These are phyloP conservation scores for Diaporthe sp. DNA, from an alignment of 2,329 filamentous ascomycete genomes.

Conservation along the genomic window DNA sequence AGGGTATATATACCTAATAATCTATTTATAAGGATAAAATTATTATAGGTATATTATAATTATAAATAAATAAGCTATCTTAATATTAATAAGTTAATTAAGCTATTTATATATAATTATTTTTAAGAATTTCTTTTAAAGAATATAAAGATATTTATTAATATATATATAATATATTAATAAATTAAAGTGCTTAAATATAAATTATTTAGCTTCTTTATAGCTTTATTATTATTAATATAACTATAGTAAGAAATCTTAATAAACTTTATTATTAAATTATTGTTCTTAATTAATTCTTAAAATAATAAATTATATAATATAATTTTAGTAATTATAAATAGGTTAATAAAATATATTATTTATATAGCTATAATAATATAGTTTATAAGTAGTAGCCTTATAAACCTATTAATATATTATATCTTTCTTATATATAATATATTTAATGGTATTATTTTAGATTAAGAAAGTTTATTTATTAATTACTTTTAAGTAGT, in stretches of 20 bases:
- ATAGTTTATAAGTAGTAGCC: background rate
- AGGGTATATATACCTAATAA: background rate
- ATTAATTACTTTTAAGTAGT: too few relatives aligned
- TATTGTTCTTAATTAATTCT: background rate
- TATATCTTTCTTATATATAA: background rate
- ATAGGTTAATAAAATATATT: slow-evolving; percentile 6
- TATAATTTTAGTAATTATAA: slow-evolving; percentile 7
- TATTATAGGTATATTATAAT: background rate
- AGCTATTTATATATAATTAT: background rate
- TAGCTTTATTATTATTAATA: background rate
- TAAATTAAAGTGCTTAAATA: background rate
- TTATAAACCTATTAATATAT: background rate
- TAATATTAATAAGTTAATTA: background rate
- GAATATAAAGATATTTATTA: too few relatives aligned
- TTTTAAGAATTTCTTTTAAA: too few relatives aligned
- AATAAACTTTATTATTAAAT: background rate
- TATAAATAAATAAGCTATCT: background rate
- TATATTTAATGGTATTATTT: too few relatives aligned
- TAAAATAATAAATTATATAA: background rate
- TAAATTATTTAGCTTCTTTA: background rate
- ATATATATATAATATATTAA: too few relatives aligned
- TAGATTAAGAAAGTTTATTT: too few relatives aligned
- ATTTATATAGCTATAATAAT: slow-evolving; percentile 5
- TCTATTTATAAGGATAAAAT: background rate
- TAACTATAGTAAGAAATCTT: too few relatives aligned